These are phyloP conservation scores for Camelina hispida DNA, from an alignment of 345 rosid species.

Conservation along the genomic window DNA sequence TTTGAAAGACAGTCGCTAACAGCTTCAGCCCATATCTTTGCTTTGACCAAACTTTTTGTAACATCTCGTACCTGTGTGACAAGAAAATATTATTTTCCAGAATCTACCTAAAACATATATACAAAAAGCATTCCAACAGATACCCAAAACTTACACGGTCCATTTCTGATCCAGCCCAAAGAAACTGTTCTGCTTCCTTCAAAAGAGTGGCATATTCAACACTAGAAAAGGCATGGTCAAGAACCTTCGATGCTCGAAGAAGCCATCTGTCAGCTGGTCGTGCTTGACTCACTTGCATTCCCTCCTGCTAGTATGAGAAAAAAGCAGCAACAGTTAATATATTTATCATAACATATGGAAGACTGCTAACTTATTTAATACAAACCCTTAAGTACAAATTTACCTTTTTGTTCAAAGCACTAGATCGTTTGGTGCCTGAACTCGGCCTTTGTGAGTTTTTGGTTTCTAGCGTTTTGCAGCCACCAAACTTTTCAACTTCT, in stretches of 20 bases:
- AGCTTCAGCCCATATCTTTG: slow-evolving; percentile 76
- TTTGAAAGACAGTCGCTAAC: slow-evolving; percentile 60
- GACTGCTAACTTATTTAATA: neutral
- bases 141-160: slow-evolving; percentile 65
- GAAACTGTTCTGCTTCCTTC: slow-evolving; percentile 94
- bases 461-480: slow-evolving; percentile 45
- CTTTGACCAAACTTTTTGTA: slow-evolving; percentile 60
- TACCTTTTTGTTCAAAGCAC: slow-evolving; percentile 69
- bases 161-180: slow-evolving; percentile 97
- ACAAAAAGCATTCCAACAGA: slow-evolving; percentile 29
- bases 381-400: slow-evolving; percentile 7
- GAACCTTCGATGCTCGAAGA: slow-evolving; percentile 50
- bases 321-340: slow-evolving; percentile 7
- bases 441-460: slow-evolving; percentile 46
- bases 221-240: slow-evolving; percentile 56
- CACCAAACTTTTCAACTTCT: slow-evolving; percentile 49
- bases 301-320: slow-evolving; percentile 34
- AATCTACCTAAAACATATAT: slow-evolving; percentile 25
- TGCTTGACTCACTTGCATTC: slow-evolving; percentile 49
- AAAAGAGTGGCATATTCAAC: slow-evolving; percentile 55
- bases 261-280: slow-evolving; percentile 87
- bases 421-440: slow-evolving; percentile 50
- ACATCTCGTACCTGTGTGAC: slow-evolving; percentile 67
- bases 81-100: slow-evolving; percentile 2
- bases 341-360: neutral